phyloP scores from a whole-genome alignment of 805 yeast species.

The Schwanniomyces polymorphus region DNA sequence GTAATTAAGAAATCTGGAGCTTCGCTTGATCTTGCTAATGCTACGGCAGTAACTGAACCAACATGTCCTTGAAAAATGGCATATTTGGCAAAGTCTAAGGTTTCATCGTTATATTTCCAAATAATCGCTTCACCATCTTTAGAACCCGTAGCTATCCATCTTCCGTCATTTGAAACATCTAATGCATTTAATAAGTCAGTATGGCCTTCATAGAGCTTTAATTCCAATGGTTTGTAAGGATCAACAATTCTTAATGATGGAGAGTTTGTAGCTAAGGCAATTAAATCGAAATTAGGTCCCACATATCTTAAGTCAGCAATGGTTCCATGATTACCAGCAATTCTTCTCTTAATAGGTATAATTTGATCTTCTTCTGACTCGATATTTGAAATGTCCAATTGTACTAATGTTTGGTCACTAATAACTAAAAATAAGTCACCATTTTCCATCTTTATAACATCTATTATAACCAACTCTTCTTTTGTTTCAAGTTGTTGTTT shows the following conservation, averaged over 20 bases:
- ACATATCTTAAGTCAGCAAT: conserved; percentile 84
- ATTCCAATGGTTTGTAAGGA: conserved; percentile 58
- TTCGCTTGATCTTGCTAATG: conserved; percentile 55
- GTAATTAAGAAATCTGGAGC: conserved; percentile 73
- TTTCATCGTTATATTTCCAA: conserved; percentile 65
- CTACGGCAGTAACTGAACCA: conserved; percentile 81
- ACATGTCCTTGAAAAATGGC: conserved; percentile 84
- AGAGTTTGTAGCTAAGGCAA: conserved; percentile 93
- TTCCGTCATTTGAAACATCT: conserved; percentile 76
- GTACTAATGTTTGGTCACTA: conserved; percentile 82
- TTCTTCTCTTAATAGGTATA: conserved; percentile 49
- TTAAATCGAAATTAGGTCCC: conserved; percentile 55
- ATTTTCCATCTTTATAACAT: conserved; percentile 45
- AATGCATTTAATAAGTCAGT: conserved; percentile 78
- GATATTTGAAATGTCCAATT: conserved; percentile 36
- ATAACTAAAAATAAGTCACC: conserved; percentile 49
- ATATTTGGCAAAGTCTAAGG: conserved; percentile 41
- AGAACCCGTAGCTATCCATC: conserved; percentile 89
- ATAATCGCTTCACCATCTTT: conserved; percentile 84
- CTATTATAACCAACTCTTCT: conserved; percentile 74
- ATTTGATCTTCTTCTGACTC: conserved; percentile 13
- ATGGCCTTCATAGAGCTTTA: conserved; percentile 75
- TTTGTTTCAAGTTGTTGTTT: conserved; percentile 52
- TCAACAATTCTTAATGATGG: conserved; percentile 80
- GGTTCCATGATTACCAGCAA: conserved; percentile 95